These are phyloP conservation scores for Rhynchosporium agropyri DNA, from an alignment of 2,329 filamentous ascomycete species.

Conservation along the genomic window DNA sequence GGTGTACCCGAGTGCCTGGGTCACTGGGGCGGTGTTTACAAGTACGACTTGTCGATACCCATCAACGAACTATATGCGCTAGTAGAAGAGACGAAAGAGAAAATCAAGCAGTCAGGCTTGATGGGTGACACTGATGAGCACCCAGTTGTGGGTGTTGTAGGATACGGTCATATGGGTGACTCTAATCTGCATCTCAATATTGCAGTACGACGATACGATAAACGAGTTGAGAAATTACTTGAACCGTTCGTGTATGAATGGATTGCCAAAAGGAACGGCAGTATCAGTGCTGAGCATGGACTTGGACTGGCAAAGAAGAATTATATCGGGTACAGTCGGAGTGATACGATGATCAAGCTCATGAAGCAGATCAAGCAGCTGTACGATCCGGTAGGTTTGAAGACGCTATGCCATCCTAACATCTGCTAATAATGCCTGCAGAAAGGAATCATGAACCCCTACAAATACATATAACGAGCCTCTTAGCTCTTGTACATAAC, in stretches of 20 bases:
- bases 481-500: constrained; percentile 1
- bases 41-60: constrained; percentile 97
- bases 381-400: constrained; percentile 82
- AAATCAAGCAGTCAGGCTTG: constrained; percentile 73
- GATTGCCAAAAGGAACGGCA: constrained; percentile 85
- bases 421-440: constrained; percentile 46
- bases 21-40: constrained; percentile 94
- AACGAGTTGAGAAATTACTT: constrained; percentile 80
- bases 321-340: constrained; percentile 90
- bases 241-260: constrained; percentile 98
- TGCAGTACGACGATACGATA: constrained; percentile 78
- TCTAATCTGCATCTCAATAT: constrained; percentile 94
- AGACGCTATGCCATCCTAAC: background rate
- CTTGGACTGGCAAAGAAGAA: constrained; percentile 94
- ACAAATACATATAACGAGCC: constrained; percentile 78
- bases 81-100: constrained; percentile 80
- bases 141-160: constrained; percentile 87
- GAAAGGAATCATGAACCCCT: constrained; percentile 99
- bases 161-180: constrained; percentile 98
- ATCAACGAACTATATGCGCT: constrained; percentile 83
- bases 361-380: constrained; percentile 96
- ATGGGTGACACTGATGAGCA: constrained; percentile 74
- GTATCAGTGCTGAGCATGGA: constrained; percentile 96
- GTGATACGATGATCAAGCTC: constrained; percentile 79
- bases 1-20: constrained; percentile 87